Percentiles rank a stretch among this genome's conserved stretches.
Conservation (phyloP, 495 filamentous ascomycete genomes). For the Trypethelium eluteriae region DNA sequence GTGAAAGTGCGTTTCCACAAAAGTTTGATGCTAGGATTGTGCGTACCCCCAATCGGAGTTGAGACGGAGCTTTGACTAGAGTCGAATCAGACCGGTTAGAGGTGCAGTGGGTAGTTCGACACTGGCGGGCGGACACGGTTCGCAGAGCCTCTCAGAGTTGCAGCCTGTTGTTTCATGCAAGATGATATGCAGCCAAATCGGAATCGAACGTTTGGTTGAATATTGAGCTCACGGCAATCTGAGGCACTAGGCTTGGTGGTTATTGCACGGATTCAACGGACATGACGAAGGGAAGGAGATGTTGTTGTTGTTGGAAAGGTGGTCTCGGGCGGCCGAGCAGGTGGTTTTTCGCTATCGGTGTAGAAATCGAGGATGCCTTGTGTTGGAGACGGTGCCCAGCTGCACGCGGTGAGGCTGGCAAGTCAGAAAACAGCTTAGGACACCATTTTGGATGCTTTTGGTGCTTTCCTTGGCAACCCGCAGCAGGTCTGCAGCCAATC, state of each 20-base stretch:
- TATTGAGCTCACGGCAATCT: not conserved
- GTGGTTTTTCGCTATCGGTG: not conserved
- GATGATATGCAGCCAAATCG: constrained; percentile 4
- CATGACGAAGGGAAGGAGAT: not conserved
- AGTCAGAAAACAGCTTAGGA: not conserved
- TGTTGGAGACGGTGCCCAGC: not conserved
- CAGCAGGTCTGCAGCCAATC: not conserved
- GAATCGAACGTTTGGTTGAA: not conserved
- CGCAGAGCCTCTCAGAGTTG: constrained; percentile 5
- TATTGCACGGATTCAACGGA: not conserved
- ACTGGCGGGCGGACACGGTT: not conserved
- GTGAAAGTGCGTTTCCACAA: constrained; percentile 29
- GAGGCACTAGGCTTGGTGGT: not conserved
- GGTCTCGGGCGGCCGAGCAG: constrained; percentile 4
- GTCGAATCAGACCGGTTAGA: not conserved
- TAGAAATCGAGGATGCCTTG: not conserved
- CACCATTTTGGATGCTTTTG: not conserved
- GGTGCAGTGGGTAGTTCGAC: not conserved
- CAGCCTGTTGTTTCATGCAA: constrained; percentile 11
- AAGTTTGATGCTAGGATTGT: not conserved
- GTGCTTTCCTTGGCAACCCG: too few species aligned
- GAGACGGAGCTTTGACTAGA: not conserved
- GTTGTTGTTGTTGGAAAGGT: constrained; percentile 3
- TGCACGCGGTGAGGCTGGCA: not conserved
- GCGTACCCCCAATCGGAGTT: constrained; percentile 2